A percentile compares a stretch with the other conserved stretches of the same genome.
phyloP scores from a whole-genome alignment of 192 early-diverging fungal genomes.

The Coemansia sp. region DNA sequence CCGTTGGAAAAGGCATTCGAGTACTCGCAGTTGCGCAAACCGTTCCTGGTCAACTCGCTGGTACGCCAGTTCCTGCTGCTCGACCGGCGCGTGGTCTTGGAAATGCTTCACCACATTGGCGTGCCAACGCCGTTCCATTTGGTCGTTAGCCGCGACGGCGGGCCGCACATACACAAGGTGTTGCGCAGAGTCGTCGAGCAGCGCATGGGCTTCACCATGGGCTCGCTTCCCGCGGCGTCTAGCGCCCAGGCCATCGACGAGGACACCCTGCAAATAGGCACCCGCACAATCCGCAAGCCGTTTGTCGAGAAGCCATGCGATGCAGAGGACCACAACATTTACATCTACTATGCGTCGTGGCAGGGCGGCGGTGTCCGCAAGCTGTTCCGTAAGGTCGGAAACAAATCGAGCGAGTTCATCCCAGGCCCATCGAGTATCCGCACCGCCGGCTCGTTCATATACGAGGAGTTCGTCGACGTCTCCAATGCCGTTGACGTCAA shows the following conservation, averaged over 20 bases:
- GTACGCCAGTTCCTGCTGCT: slow-evolving; percentile 82
- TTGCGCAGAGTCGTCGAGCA: slow-evolving; percentile 59
- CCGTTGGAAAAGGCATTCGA: slow-evolving; percentile 90
- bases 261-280: slow-evolving; percentile 72
- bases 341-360: slow-evolving; percentile 84
- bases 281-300: slow-evolving; percentile 75
- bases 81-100: slow-evolving; percentile 87
- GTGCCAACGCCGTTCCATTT: slow-evolving; percentile 82
- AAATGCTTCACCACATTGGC: slow-evolving; percentile 72
- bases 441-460: slow-evolving; percentile 80
- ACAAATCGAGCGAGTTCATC: slow-evolving; percentile 92
- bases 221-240: slow-evolving; percentile 18
- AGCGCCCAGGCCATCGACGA: slow-evolving; percentile 53
- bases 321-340: slow-evolving; percentile 96
- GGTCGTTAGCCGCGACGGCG: slow-evolving; percentile 69
- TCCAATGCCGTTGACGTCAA: slow-evolving; percentile 98
- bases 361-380: slow-evolving; percentile 80
- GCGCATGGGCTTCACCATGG: slow-evolving; percentile 53
- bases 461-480: slow-evolving; percentile 92
- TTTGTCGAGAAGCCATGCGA: slow-evolving; percentile 98
- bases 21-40: slow-evolving; percentile 79
- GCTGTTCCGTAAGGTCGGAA: slow-evolving; percentile 86
- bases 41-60: slow-evolving; percentile 91
- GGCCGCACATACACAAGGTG: slow-evolving; percentile 57
- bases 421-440: slow-evolving; percentile 66